These are phyloP conservation scores for Melastoma candidum DNA, from an alignment of 441 rosid genomes.

Conservation along the genomic window DNA sequence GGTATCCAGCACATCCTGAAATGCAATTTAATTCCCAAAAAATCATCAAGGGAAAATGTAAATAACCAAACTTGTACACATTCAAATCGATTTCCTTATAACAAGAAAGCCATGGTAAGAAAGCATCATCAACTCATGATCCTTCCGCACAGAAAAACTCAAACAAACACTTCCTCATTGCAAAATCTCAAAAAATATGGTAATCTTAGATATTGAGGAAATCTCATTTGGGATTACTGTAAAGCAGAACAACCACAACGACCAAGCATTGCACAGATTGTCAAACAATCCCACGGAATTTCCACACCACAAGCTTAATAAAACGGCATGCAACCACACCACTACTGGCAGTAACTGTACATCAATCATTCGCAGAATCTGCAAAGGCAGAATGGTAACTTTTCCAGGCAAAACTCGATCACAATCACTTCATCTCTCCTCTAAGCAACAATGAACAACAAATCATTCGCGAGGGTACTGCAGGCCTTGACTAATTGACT, in stretches of 20 bases:
- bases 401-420: too few relatives aligned
- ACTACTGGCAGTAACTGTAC: too few relatives aligned
- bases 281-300: too few relatives aligned
- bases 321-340: too few relatives aligned
- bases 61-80: neutral
- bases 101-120: neutral
- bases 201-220: neutral
- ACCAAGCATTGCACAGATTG: too few relatives aligned
- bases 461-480: too few relatives aligned
- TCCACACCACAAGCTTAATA: too few relatives aligned
- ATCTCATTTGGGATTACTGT: neutral
- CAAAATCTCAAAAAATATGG: neutral
- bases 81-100: neutral
- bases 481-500: neutral
- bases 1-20: conserved; percentile 69
- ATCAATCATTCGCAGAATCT: too few relatives aligned
- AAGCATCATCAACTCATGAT: neutral
- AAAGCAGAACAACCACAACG: neutral
- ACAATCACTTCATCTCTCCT: too few relatives aligned
- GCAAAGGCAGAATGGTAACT: too few relatives aligned
- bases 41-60: neutral
- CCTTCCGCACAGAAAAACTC: neutral
- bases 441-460: too few relatives aligned
- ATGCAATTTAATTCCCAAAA: conserved; percentile 13
- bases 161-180: neutral